Evolutionary conservation across 2,329 filamentous ascomycete genomes (phyloP), one percentile per base, ranked within the genome.

Genomic region (Fusarium pseudocircinatum): DNA sequence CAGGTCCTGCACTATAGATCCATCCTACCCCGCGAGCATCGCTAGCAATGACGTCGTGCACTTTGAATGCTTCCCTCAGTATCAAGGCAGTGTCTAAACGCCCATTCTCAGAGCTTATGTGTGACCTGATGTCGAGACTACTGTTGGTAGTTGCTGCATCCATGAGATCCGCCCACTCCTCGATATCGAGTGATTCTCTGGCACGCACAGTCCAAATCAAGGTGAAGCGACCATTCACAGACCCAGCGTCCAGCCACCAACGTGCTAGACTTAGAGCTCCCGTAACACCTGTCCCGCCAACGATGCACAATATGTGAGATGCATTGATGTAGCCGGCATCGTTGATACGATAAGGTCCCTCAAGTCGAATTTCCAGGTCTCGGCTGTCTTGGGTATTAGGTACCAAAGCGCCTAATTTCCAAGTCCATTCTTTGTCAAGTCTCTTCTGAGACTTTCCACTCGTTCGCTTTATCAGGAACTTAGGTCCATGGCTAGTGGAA

Each of bases 401-500:
- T 6, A 50, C 12, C 6, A 40, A 18, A 24, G 22, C 16, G 2
- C 34, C 15, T 6, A 50, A 3, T 13, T 50, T 34, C 43, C 34
- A 26, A 1, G 57, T 60, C 57, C 57, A 40, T 8, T 60, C 57
- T 34, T 22, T 40, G 16, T 52, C 12, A 12, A 32, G 52, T 22
- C 12, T 15, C 20, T 8, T 20, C 18, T 26, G 9, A 13, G 34
- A 2, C 2, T 52, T 39, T 0, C 52, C 36, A 1, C 18, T 30
- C 7, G 26, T 16, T 2, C 34, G 26, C 14, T 50, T 43, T 4
- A 60, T 14, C 7, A 60, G 34, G 1, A 60, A 60, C 1, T 24
- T 10, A 0, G 34, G 43, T 7, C 57, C 57, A 7, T n/a, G 16
- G 4, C 49, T 40, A 5, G 14, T 10, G 4, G 26, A 11, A 10